Percentiles rank a stretch among this genome's conserved stretches.
These are phyloP conservation scores for Colletotrichum shisoi DNA, from an alignment of 2,329 filamentous ascomycete genomes.

Conservation along the genomic window DNA sequence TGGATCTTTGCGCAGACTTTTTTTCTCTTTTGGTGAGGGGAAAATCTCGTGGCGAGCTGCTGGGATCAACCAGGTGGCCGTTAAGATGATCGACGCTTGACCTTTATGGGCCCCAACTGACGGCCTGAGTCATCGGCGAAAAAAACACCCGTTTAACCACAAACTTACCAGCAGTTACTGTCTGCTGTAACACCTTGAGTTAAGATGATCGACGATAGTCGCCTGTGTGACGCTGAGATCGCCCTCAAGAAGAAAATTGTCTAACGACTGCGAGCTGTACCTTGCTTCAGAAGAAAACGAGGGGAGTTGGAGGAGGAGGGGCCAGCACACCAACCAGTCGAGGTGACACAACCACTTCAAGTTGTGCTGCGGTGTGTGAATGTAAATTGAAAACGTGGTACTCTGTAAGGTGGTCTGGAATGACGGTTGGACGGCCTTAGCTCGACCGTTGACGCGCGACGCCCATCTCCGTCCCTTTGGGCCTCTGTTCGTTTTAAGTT, in stretches of 20 bases:
- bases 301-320: not conserved
- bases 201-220: conserved; percentile 35
- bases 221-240: conserved; percentile 36
- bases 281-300: conserved; percentile 8
- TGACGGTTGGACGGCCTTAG: conserved; percentile 1
- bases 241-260: conserved; percentile 22
- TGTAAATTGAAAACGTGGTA: conserved; percentile 2
- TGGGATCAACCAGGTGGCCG: conserved; percentile 31
- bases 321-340: conserved; percentile 12
- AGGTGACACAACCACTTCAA: conserved; percentile 17
- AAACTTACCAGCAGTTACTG: too few relatives aligned
- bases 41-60: conserved; percentile 27
- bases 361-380: conserved; percentile 21
- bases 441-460: conserved; percentile 16
- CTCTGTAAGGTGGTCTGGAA: not conserved
- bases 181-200: too few relatives aligned
- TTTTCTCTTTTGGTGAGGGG: conserved; percentile 6
- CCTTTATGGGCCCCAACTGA: too few relatives aligned
- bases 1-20: conserved; percentile 23
- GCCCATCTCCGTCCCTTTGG: conserved; percentile 10
- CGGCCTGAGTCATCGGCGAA: too few relatives aligned
- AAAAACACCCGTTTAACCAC: too few relatives aligned
- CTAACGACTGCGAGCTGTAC: conserved; percentile 20
- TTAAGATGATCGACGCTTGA: conserved; percentile 37
- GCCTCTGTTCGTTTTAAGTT: conserved; percentile 5